These are phyloP conservation scores for Xylaria sp. DNA, from an alignment of 2,329 filamentous ascomycete species.

Conservation along the genomic window DNA sequence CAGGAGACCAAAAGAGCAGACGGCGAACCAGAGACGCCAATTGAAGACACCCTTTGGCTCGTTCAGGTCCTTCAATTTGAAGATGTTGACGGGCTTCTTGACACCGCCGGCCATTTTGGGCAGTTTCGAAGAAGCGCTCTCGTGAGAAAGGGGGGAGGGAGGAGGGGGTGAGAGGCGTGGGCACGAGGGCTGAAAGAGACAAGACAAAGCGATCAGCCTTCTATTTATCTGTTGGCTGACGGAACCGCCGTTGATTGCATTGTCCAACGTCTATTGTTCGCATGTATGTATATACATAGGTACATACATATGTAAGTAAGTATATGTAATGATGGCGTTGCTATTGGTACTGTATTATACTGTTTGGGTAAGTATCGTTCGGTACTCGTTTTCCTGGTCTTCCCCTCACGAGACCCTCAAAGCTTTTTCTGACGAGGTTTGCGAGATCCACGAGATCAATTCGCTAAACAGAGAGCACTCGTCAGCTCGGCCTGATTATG, in stretches of 20 bases:
- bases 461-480: neutral
- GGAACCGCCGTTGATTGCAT: constrained; percentile 1
- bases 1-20: constrained; percentile 77
- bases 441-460: neutral
- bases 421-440: constrained; percentile 9
- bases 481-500: neutral
- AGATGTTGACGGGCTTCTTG: constrained; percentile 62
- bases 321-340: neutral
- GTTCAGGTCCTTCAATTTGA: constrained; percentile 69
- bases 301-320: no score
- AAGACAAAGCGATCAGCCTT: neutral
- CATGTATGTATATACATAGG: no score
- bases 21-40: constrained; percentile 81
- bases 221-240: constrained; percentile 7
- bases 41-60: constrained; percentile 79
- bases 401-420: constrained; percentile 26
- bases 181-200: no score
- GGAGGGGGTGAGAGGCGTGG: no score
- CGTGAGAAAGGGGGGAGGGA: no score
- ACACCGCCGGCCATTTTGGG: constrained; percentile 47
- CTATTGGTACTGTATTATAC: neutral
- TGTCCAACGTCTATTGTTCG: constrained; percentile 3
- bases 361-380: neutral
- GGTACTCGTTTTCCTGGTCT: constrained; percentile 19
- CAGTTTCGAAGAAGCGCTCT: neutral